Evolutionary conservation across 768 basidiomycete genomes (phyloP).

Genomic region (Boletales sp.): DNA sequence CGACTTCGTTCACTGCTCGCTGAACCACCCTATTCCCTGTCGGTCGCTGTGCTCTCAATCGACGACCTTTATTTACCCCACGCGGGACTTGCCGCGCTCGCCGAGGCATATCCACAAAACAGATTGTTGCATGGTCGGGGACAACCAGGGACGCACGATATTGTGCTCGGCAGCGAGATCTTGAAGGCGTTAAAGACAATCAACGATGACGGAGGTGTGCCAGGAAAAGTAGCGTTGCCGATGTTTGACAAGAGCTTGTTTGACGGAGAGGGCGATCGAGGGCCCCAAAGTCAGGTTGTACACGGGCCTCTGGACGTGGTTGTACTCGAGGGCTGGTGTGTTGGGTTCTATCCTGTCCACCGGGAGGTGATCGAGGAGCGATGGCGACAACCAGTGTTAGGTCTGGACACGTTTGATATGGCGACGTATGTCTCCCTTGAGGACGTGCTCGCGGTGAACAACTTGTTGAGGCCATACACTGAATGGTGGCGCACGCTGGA

Average conservation of each 20-base stretch:
- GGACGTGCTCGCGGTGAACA: conserved; percentile 64
- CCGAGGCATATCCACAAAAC: conserved; percentile 50
- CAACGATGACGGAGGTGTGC: conserved; percentile 20
- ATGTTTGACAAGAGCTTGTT: conserved; percentile 85
- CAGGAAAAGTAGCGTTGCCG: conserved; percentile 51
- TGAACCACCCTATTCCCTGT: conserved; percentile 47
- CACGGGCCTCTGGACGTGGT: conserved; percentile 68
- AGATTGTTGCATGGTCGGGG: conserved; percentile 78
- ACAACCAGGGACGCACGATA: conserved; percentile 90
- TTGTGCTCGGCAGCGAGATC: conserved; percentile 55
- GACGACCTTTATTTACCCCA: conserved; percentile 88
- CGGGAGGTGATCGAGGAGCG: conserved; percentile 46
- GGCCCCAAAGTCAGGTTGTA: conserved; percentile 41
- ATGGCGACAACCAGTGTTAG: conserved; percentile 40
- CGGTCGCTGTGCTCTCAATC: conserved; percentile 64
- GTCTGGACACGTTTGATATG: conserved; percentile 32
- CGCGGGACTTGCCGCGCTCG: conserved; percentile 51
- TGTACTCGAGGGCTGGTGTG: conserved; percentile 94
- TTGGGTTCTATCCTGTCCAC: conserved; percentile 74
- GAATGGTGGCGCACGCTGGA: conserved; percentile 71
- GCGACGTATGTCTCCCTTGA: conserved; percentile 40
- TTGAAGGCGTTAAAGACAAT: conserved; percentile 47
- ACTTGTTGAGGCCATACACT: conserved; percentile 54
- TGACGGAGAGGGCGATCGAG: conserved; percentile 81
- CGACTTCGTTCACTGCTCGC: conserved; percentile 45